Percentiles rank a stretch among this genome's conserved stretches.
Evolutionary conservation across 192 early-diverging fungal genomes (phyloP).

Genomic region (Backusella westeae): DNA sequence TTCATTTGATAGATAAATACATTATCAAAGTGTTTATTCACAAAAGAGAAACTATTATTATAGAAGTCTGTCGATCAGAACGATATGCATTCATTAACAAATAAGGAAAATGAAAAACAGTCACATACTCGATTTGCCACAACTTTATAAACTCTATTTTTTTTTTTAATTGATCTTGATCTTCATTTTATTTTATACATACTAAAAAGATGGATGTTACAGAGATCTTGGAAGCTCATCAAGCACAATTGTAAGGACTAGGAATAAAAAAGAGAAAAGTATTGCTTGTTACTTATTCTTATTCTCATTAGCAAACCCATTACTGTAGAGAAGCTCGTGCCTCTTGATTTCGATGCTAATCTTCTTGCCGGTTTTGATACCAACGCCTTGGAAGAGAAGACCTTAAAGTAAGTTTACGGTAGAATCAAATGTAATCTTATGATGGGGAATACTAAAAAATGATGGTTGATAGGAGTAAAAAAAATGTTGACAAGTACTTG

Average conservation of each 20-base stretch:
- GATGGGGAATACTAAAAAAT: background rate
- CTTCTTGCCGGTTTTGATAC: slow-evolving; percentile 79
- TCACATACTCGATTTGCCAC: background rate
- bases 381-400: slow-evolving; percentile 73
- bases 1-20: too few relatives aligned
- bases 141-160: background rate
- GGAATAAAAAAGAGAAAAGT: background rate
- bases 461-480: slow-evolving; percentile 23
- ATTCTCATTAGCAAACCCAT: slow-evolving; percentile 56
- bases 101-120: background rate
- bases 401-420: slow-evolving; percentile 42
- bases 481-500: slow-evolving; percentile 58
- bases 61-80: background rate
- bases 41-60: too few relatives aligned
- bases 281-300: background rate
- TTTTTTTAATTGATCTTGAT: slow-evolving; percentile 8
- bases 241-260: slow-evolving; percentile 52
- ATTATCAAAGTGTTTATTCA: too few relatives aligned
- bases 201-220: slow-evolving; percentile 59
- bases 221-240: slow-evolving; percentile 65
- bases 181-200: background rate
- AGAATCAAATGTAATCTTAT: background rate
- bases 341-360: slow-evolving; percentile 88
- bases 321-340: slow-evolving; percentile 77
- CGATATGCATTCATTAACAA: background rate